These are phyloP conservation scores for Tylopilus sp. DNA, from an alignment of 1,284 basidiomycete species.

Conservation along the genomic window DNA sequence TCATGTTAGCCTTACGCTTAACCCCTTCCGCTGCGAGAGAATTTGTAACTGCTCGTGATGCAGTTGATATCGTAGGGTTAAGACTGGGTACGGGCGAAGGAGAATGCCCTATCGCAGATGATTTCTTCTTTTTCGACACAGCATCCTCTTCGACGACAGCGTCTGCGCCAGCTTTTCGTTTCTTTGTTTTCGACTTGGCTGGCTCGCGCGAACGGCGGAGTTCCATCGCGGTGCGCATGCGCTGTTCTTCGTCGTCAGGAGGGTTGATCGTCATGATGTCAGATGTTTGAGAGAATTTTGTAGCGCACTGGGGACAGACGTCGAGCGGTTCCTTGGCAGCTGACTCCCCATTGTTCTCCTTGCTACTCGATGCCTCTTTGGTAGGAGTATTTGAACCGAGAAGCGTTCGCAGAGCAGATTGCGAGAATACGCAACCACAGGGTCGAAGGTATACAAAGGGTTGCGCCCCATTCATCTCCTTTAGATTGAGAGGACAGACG, in stretches of 20 bases:
- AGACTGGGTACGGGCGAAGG: slow-evolving; percentile 34
- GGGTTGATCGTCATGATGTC: slow-evolving; percentile 67
- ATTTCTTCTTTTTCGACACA: slow-evolving; percentile 43
- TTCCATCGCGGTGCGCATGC: slow-evolving; percentile 53
- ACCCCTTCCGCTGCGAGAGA: slow-evolving; percentile 68
- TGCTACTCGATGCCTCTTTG: slow-evolving; percentile 23
- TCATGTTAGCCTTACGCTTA: slow-evolving; percentile 74
- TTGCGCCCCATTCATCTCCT: slow-evolving; percentile 89
- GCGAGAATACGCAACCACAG: slow-evolving; percentile 88
- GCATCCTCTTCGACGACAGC: slow-evolving; percentile 34
- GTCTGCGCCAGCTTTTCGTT: slow-evolving; percentile 50
- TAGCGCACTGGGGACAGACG: slow-evolving; percentile 71
- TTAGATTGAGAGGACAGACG: slow-evolving; percentile 84
- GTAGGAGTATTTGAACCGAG: slow-evolving; percentile 35
- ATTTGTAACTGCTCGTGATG: slow-evolving; percentile 58
- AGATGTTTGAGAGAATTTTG: slow-evolving; percentile 54
- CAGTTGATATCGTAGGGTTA: slow-evolving; percentile 53
- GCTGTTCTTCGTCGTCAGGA: slow-evolving; percentile 51
- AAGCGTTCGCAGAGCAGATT: slow-evolving; percentile 68
- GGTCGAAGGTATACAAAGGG: slow-evolving; percentile 84
- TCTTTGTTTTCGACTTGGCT: slow-evolving; percentile 58
- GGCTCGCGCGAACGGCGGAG: slow-evolving; percentile 53
- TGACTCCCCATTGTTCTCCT: slow-evolving; percentile 13
- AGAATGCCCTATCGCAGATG: slow-evolving; percentile 22
- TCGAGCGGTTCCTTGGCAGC: slow-evolving; percentile 40